A percentile compares a stretch with the other conserved stretches of the same genome.
Conservation (phyloP, 345 rosid species). For the Melastoma malabathricum region DNA sequence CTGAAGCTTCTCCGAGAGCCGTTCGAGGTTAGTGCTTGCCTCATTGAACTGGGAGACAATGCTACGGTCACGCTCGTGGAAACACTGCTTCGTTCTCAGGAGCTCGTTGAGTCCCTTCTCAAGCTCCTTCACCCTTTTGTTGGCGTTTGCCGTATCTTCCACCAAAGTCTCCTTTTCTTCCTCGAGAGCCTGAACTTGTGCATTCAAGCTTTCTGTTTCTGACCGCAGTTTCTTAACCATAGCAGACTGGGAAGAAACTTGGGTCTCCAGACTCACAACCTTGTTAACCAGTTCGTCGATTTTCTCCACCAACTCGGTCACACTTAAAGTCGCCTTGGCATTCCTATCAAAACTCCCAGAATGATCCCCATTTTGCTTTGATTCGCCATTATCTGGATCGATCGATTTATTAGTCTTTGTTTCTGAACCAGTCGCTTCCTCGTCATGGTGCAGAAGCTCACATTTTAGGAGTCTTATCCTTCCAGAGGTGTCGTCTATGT, state of each 20-base stretch:
- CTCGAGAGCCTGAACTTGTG: conserved; percentile 36
- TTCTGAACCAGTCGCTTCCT: conserved; percentile 2
- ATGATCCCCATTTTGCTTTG: no score
- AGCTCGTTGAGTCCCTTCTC: conserved; percentile 48
- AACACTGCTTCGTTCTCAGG: conserved; percentile 28
- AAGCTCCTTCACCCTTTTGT: conserved; percentile 28
- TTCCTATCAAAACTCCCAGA: conserved; percentile 16
- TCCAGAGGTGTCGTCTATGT: conserved; percentile 30
- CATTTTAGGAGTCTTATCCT: conserved; percentile 28
- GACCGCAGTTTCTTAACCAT: conserved; percentile 41
- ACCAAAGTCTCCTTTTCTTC: conserved; percentile 41
- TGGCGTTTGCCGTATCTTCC: conserved; percentile 26
- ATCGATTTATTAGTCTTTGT: conserved; percentile 7
- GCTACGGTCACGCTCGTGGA: conserved; percentile 30
- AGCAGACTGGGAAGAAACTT: conserved; percentile 48
- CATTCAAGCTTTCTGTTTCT: conserved; percentile 44
- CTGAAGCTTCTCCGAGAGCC: conserved; percentile 42
- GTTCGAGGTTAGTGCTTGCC: conserved; percentile 29
- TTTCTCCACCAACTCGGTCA: conserved; percentile 46
- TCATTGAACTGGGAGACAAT: conserved; percentile 37
- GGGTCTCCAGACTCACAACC: conserved; percentile 45
- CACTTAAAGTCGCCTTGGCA: conserved; percentile 20
- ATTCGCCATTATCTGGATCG: no score
- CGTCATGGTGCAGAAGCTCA: conserved; percentile 11
- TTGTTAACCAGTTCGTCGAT: conserved; percentile 65